Evolutionary conservation across 192 early-diverging fungal genomes (phyloP).

Genomic region (Gonapodya sp.): DNA sequence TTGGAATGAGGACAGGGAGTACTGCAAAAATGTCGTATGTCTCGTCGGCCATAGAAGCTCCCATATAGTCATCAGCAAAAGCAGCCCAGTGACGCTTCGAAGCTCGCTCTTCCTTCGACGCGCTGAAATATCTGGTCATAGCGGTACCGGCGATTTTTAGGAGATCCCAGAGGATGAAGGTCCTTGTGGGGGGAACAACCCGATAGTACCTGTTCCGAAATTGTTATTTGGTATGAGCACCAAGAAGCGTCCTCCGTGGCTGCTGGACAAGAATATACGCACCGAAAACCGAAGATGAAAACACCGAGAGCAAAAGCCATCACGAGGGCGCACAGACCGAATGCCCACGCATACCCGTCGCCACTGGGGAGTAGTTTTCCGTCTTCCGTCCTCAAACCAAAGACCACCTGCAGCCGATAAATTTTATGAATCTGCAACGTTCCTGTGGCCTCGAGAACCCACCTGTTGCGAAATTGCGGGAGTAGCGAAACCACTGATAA

Average conservation of each 20-base stretch:
- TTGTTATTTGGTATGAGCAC: too few species aligned
- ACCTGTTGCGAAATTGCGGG: slow-evolving; percentile 28
- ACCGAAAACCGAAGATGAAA: neutral
- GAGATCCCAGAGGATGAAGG: slow-evolving; percentile 38
- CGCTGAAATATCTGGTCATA: slow-evolving; percentile 4
- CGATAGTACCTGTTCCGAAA: slow-evolving; percentile 46
- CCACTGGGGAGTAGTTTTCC: neutral
- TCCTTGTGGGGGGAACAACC: slow-evolving; percentile 49
- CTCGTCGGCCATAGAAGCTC: slow-evolving; percentile 28
- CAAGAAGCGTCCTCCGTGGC: too few species aligned
- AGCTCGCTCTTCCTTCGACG: slow-evolving; percentile 20
- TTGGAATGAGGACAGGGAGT: slow-evolving; percentile 21
- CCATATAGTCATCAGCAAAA: neutral
- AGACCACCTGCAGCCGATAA: neutral
- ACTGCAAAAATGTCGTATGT: slow-evolving; percentile 22
- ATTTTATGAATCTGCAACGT: too few species aligned
- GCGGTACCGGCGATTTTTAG: slow-evolving; percentile 23
- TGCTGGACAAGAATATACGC: neutral
- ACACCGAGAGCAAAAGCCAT: neutral
- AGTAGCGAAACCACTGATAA: slow-evolving; percentile 34
- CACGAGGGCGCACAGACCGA: slow-evolving; percentile 15
- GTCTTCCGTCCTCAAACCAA: neutral
- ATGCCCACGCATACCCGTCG: slow-evolving; percentile 21
- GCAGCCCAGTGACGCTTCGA: slow-evolving; percentile 24
- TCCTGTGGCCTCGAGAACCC: slow-evolving; percentile 26